Conservation (phyloP, 805 yeast species). For the Middelhovenomyces tepae region DNA sequence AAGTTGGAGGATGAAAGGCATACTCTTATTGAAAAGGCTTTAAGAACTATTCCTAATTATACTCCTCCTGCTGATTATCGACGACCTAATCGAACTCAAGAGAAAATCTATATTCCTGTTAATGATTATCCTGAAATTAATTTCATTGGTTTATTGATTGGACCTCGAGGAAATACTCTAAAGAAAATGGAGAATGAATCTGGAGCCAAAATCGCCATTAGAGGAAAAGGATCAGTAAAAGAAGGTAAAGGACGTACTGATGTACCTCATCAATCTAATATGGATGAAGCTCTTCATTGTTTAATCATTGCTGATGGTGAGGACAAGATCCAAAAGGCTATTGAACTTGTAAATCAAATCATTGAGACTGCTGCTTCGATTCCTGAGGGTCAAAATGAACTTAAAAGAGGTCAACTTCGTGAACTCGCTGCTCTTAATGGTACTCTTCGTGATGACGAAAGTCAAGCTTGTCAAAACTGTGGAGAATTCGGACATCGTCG, state of each 20-base stretch:
- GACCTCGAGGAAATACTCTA: slow-evolving; percentile 92
- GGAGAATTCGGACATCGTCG: slow-evolving; percentile 58
- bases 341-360: slow-evolving; percentile 62
- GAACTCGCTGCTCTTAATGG: slow-evolving; percentile 93
- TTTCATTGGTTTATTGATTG: slow-evolving; percentile 81
- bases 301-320: slow-evolving; percentile 75
- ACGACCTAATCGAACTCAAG: slow-evolving; percentile 61
- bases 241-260: slow-evolving; percentile 64
- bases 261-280: slow-evolving; percentile 39
- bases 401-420: slow-evolving; percentile 81
- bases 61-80: slow-evolving; percentile 72
- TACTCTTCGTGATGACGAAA: slow-evolving; percentile 75
- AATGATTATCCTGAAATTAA: slow-evolving; percentile 85
- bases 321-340: slow-evolving; percentile 67
- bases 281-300: slow-evolving; percentile 84
- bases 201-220: slow-evolving; percentile 81
- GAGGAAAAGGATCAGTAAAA: slow-evolving; percentile 95
- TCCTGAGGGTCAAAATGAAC: slow-evolving; percentile 89
- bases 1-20: slow-evolving; percentile 73
- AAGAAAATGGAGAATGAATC: slow-evolving; percentile 71
- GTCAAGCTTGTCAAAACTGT: slow-evolving; percentile 53
- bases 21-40: slow-evolving; percentile 63
- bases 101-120: slow-evolving; percentile 78
- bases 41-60: slow-evolving; percentile 63
- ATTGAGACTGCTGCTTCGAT: slow-evolving; percentile 76